Evolutionary conservation across 768 basidiomycete genomes (phyloP).

Genomic region (Rubroboletus satanas): DNA sequence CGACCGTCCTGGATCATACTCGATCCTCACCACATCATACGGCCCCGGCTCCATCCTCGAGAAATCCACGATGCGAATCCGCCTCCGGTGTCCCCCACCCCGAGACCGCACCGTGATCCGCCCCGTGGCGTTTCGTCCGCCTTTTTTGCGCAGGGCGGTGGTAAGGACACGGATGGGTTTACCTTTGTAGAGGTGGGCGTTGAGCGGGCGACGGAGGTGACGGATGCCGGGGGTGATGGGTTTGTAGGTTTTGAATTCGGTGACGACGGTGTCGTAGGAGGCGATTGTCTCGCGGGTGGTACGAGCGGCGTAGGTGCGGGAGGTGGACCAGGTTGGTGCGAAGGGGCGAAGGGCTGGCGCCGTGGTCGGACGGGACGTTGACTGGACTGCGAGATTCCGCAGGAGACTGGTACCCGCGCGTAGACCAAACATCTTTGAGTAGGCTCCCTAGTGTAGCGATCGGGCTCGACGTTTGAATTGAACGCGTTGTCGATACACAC

Average conservation of each 20-base stretch:
- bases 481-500: not conserved
- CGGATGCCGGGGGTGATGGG: slow-evolving; percentile 84
- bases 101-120: slow-evolving; percentile 83
- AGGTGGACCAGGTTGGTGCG: slow-evolving; percentile 9
- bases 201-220: slow-evolving; percentile 79
- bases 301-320: slow-evolving; percentile 35
- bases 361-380: not conserved
- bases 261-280: slow-evolving; percentile 39
- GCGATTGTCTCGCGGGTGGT: slow-evolving; percentile 30
- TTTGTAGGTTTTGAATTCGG: slow-evolving; percentile 84
- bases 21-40: slow-evolving; percentile 89
- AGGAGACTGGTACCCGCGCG: slow-evolving; percentile 13
- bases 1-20: slow-evolving; percentile 92
- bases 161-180: slow-evolving; percentile 84
- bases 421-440: slow-evolving; percentile 5
- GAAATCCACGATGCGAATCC: slow-evolving; percentile 87
- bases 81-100: slow-evolving; percentile 87
- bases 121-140: slow-evolving; percentile 82
- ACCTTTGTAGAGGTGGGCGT: slow-evolving; percentile 80
- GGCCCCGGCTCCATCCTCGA: slow-evolving; percentile 69
- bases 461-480: not conserved
- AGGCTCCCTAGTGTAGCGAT: not conserved
- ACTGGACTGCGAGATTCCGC: slow-evolving; percentile 10
- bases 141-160: slow-evolving; percentile 72
- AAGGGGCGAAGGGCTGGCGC: slow-evolving; percentile 6